Evolutionary conservation across 352 stramenopile species (phyloP), one percentile per base, ranked within the genome.

Genomic region (Pythium coloratum): DNA sequence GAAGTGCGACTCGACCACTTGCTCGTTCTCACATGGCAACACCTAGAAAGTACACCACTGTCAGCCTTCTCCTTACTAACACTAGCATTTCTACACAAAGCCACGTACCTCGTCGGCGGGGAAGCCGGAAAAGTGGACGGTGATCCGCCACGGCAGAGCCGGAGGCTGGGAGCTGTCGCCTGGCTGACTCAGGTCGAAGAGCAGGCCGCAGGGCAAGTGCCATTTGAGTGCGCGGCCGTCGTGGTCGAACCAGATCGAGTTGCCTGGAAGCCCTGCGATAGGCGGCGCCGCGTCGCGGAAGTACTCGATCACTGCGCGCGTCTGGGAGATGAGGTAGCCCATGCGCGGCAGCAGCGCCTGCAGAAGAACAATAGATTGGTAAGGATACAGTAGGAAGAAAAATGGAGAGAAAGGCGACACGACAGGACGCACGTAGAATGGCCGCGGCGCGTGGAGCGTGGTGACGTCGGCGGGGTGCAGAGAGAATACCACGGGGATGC

Each of bases 271-370:
- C 4, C 67, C 76, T 5, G 81, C 76, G 64, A 92, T 80, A 24
- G 84, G 83, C 18, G 86, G 86, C 30, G 85, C 82, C 26, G 82
- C 83, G 44, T 93, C 82, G 20, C 75, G 81, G 56, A 95, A 92
- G 73, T 92, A 90, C 67, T 93, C 83, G 62, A 95, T 76, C 18
- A 91, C 86, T 40, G 77, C 70, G 6, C 85, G 84, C 14, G 84
- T 91, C 55, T 92, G 81, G 40, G 84, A 79, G 36, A 91, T 72
- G 42, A 95, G 67, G 64, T 87, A 95, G 68, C 86, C 90, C 78
- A 93, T 81, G 33, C 85, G 82, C n/a, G 87, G 87, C 16, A 95
- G 68, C 81, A 95, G 89, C 9, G 85, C 84, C 84, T 95, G 33
- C 49, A 71, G 7, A 24, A 30, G 47, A 69, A 18, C 4, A 4